These are phyloP conservation scores for Hypoxylon fuscum DNA, from an alignment of 495 filamentous ascomycete species.

Conservation along the genomic window DNA sequence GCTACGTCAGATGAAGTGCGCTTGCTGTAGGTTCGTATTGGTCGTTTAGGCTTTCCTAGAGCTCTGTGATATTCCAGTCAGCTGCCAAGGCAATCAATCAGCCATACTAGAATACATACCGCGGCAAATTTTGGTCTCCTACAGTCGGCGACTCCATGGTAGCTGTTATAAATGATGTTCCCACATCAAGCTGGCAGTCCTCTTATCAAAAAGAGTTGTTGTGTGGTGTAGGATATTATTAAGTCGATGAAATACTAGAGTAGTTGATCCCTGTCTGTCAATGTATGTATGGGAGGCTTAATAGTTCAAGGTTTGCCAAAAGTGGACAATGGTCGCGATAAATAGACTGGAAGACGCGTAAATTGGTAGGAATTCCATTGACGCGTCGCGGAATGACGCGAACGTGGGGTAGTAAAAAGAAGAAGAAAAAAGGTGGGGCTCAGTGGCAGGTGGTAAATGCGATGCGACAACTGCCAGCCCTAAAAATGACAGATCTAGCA, in stretches of 20 bases:
- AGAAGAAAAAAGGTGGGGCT: background rate
- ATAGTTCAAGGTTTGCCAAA: background rate
- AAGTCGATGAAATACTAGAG: too few species aligned
- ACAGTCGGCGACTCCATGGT: conserved; percentile 9
- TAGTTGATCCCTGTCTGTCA: too few species aligned
- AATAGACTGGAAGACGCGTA: conserved; percentile 29
- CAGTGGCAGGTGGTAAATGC: conserved; percentile 3
- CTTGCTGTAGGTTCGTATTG: conserved; percentile 56
- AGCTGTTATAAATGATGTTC: too few species aligned
- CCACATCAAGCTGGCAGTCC: background rate
- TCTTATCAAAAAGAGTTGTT: background rate
- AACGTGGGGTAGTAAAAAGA: conserved; percentile 22
- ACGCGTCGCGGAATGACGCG: conserved; percentile 39
- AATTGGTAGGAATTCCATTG: conserved; percentile 24
- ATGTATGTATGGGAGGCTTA: too few species aligned
- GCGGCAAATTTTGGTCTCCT: background rate
- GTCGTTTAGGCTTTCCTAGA: conserved; percentile 40
- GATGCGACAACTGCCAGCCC: conserved; percentile 9
- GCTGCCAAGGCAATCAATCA: background rate
- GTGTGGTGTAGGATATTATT: too few species aligned
- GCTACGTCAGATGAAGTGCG: conserved; percentile 29
- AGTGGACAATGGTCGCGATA: background rate
- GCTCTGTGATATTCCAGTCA: conserved; percentile 6
- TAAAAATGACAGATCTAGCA: background rate
- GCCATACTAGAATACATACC: conserved; percentile 5